phyloP scores from a whole-genome alignment of 495 filamentous ascomycete genomes.

The Penicillium malachiteum region DNA sequence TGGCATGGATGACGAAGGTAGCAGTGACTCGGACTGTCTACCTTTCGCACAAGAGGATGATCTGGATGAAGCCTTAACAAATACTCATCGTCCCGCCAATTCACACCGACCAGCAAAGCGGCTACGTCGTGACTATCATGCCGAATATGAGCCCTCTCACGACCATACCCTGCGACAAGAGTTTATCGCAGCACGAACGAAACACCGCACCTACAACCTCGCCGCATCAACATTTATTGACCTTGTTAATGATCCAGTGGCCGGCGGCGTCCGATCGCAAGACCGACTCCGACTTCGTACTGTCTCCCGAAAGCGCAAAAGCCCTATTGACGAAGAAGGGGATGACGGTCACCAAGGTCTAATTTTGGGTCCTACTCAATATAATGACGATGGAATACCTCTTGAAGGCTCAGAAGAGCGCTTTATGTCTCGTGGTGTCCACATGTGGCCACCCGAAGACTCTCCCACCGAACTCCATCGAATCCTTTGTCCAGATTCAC shows the following conservation, averaged over 20 bases:
- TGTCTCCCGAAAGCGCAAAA: constrained; percentile 44
- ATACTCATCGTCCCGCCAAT: constrained; percentile 25
- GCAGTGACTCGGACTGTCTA: too few relatives aligned
- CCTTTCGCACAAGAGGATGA: not conserved
- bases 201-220: constrained; percentile 59
- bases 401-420: constrained; percentile 41
- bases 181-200: constrained; percentile 58
- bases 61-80: constrained; percentile 9
- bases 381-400: constrained; percentile 21
- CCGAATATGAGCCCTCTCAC: constrained; percentile 47
- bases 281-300: constrained; percentile 55
- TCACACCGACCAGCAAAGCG: constrained; percentile 41
- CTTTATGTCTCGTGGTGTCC: constrained; percentile 50
- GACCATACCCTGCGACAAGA: constrained; percentile 39
- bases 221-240: constrained; percentile 62
- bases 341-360: constrained; percentile 28
- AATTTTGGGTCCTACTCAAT: constrained; percentile 36
- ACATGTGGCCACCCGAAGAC: constrained; percentile 59
- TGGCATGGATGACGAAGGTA: not conserved
- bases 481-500: constrained; percentile 57
- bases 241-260: constrained; percentile 58
- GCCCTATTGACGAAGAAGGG: constrained; percentile 41
- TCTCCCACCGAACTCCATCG: constrained; percentile 46
- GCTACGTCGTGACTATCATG: constrained; percentile 39
- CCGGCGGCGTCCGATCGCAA: constrained; percentile 33